Base-by-base conservation (phyloP, 305 asterid genomes). In the Ajuga reptans region DNA sequence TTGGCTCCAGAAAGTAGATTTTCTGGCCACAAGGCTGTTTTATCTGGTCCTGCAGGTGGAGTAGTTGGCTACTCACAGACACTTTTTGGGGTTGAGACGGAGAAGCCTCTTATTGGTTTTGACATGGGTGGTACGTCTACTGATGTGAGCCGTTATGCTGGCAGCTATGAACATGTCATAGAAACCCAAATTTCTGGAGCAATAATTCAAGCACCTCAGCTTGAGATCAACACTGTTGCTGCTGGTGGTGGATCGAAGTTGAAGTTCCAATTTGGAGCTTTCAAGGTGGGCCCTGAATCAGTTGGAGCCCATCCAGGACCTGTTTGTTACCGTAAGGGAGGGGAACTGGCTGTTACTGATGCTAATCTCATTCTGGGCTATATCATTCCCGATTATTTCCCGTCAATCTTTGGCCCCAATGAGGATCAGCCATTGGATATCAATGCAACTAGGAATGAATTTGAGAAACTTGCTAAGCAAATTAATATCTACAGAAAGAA, bases 81-180 rank as follows among this genome's bases (percentile, higher is more conserved):
- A 21, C 93, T 89, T 72, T 84, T 80, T 4, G 88, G 89, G 61
- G 70, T 84, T 41, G 99, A 93, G 83, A 93, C 99, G 18, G 84
- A 86, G 12, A 93, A 87, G 81, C 89, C 99, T 65, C 92, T 93
- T 17, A 93, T 93, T 64, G 99, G 99, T 67, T 93, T 93, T 47
- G 99, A 93, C 81, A 93, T 93, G 99, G 99, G 99, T 39, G 99
- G 97, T 59, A 93, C 97, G 3, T 93, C 97, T 41, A 93, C 99
- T 5, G 99, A 93, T 75, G 97, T 93, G 62, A 93, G 99, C 74
- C 86, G 97, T 53, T 93, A 88, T 78, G 99, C 99, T 8, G 99
- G 97, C 36, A 80, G 74, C 79, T 93, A 87, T 49, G 99, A 93
- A 71, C 99, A 93, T 50, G 92, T 93, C 63, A 85, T 89, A 59